phyloP scores from a whole-genome alignment of 495 filamentous ascomycete genomes.

The Aspergillus leporis region DNA sequence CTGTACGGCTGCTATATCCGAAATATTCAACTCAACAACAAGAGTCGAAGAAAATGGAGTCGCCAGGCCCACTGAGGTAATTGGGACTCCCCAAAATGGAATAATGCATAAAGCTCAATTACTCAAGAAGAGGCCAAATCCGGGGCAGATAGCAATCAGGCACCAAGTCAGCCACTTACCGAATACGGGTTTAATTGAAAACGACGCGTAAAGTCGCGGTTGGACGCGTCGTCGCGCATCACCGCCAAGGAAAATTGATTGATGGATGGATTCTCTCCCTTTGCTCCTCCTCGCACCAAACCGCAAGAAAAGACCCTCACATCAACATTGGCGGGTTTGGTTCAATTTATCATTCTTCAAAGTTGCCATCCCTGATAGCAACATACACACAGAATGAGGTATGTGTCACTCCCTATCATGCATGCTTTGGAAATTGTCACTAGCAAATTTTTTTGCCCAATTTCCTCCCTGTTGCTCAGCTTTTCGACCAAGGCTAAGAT shows the following conservation, averaged over 20 bases:
- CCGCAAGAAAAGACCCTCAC: conserved; percentile 16
- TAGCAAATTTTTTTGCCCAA: conserved; percentile 1
- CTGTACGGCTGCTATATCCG: no score
- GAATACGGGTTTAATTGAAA: conserved; percentile 38
- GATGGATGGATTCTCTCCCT: conserved; percentile 17
- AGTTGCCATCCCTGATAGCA: neutral
- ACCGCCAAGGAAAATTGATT: conserved; percentile 17
- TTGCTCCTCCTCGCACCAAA: conserved; percentile 24
- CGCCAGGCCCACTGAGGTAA: neutral
- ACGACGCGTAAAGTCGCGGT: conserved; percentile 28
- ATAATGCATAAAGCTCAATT: neutral
- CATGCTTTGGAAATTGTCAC: neutral
- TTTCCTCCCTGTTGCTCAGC: conserved; percentile 19
- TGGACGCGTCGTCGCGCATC: conserved; percentile 27
- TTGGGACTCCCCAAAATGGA: neutral
- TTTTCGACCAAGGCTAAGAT: conserved; percentile 1
- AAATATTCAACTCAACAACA: no score
- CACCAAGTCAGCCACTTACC: conserved; percentile 14
- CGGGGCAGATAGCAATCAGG: neutral
- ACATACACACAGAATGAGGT: conserved; percentile 41
- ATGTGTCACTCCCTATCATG: conserved; percentile 15
- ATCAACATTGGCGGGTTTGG: conserved; percentile 7
- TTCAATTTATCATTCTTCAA: conserved; percentile 10
- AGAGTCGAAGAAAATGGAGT: no score
- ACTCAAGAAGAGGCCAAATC: neutral